These are phyloP conservation scores for Wickerhamiella parazyma DNA, from an alignment of 805 yeast species.

Conservation along the genomic window DNA sequence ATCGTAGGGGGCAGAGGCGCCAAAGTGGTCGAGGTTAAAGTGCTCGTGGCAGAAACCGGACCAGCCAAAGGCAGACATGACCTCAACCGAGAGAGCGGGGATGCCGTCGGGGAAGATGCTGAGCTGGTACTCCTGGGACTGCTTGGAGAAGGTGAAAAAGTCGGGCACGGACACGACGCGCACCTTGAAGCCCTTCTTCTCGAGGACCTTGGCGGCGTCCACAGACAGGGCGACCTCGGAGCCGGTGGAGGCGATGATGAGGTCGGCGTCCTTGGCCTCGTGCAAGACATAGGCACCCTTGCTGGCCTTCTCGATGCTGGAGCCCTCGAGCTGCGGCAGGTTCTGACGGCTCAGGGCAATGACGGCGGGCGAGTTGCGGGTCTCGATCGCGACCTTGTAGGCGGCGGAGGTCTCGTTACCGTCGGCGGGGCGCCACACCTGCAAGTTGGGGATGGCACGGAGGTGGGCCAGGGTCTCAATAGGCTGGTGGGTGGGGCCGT, in stretches of 20 bases:
- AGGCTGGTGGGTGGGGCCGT: slow-evolving; percentile 48
- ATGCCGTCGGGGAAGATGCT: slow-evolving; percentile 89
- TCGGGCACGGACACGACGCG: slow-evolving; percentile 89
- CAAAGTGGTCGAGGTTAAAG: slow-evolving; percentile 89
- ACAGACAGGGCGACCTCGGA: slow-evolving; percentile 81
- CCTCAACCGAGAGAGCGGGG: slow-evolving; percentile 90
- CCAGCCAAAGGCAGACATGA: slow-evolving; percentile 86
- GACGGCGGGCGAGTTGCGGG: slow-evolving; percentile 49
- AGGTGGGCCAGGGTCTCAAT: slow-evolving; percentile 38
- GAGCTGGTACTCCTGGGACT: slow-evolving; percentile 64
- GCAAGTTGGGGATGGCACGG: slow-evolving; percentile 38
- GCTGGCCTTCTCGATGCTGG: slow-evolving; percentile 76
- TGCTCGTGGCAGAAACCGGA: slow-evolving; percentile 89
- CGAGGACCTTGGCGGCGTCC: slow-evolving; percentile 65
- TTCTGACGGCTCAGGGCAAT: slow-evolving; percentile 69
- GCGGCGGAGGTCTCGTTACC: slow-evolving; percentile 41
- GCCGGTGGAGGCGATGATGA: slow-evolving; percentile 81
- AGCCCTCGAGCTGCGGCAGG: slow-evolving; percentile 83
- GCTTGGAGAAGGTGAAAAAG: slow-evolving; percentile 77
- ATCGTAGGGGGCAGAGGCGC: slow-evolving; percentile 85
- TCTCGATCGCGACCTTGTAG: slow-evolving; percentile 44
- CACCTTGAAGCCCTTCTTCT: slow-evolving; percentile 52
- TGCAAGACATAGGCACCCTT: slow-evolving; percentile 88
- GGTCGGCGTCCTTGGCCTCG: slow-evolving; percentile 43
- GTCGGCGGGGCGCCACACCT: slow-evolving; percentile 42